A percentile compares a stretch with the other conserved stretches of the same genome.
Evolutionary conservation across 768 basidiomycete genomes (phyloP).

Genomic region (Tylopilus sp.): DNA sequence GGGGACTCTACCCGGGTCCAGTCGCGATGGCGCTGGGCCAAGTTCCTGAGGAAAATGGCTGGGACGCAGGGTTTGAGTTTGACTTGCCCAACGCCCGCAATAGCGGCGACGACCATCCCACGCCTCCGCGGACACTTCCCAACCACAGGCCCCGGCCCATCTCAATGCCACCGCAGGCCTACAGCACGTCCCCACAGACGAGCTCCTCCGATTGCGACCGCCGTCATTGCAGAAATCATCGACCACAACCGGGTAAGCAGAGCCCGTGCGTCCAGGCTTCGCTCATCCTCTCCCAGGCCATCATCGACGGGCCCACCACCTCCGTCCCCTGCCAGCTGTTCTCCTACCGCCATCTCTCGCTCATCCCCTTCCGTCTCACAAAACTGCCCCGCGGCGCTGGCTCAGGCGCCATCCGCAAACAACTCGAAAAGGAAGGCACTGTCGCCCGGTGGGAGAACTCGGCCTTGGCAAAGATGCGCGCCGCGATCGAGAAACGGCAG

Average conservation of each 20-base stretch:
- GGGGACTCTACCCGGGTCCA: slow-evolving; percentile 44
- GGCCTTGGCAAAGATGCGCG: slow-evolving; percentile 84
- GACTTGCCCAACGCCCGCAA: slow-evolving; percentile 41
- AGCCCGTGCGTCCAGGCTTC: neutral
- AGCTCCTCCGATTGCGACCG: slow-evolving; percentile 51
- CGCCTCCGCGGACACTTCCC: slow-evolving; percentile 30
- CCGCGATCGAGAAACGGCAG: slow-evolving; percentile 68
- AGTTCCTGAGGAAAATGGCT: slow-evolving; percentile 49
- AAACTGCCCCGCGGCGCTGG: slow-evolving; percentile 87
- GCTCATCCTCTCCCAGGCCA: slow-evolving; percentile 53
- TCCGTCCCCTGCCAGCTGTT: slow-evolving; percentile 89
- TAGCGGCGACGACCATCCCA: slow-evolving; percentile 22
- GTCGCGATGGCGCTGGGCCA: slow-evolving; percentile 44
- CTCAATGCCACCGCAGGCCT: slow-evolving; percentile 72
- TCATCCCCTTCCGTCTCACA: slow-evolving; percentile 81
- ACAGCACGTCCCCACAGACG: slow-evolving; percentile 31
- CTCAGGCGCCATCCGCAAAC: slow-evolving; percentile 77
- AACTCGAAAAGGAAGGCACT: slow-evolving; percentile 79
- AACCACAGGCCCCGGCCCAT: slow-evolving; percentile 53
- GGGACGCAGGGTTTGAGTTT: slow-evolving; percentile 56
- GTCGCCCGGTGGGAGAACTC: slow-evolving; percentile 88
- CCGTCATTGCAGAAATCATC: slow-evolving; percentile 95
- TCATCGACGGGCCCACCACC: slow-evolving; percentile 92
- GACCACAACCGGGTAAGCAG: slow-evolving; percentile 90
- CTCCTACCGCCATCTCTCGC: slow-evolving; percentile 88